Percentiles rank a stretch among this genome's conserved stretches.
These are phyloP conservation scores for Chaetoceros muelleri DNA, from an alignment of 108 stramenopile species.

Conservation along the genomic window DNA sequence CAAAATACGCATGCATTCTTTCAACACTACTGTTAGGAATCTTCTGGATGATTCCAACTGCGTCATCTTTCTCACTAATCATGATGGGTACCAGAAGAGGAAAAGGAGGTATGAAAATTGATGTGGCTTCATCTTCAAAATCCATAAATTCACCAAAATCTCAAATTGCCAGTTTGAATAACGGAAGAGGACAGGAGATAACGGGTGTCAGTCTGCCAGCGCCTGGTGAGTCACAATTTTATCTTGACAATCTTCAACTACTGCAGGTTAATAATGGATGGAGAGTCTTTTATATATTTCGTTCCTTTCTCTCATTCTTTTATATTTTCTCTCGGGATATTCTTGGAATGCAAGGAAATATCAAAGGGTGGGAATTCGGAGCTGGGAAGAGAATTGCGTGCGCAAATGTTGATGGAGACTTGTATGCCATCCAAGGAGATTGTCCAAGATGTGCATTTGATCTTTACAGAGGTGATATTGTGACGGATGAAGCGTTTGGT, in stretches of 20 bases:
- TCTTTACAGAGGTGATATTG: constrained; percentile 59
- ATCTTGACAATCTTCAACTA: neutral
- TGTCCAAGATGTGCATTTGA: constrained; percentile 78
- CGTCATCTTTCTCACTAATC: constrained; percentile 21
- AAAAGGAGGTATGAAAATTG: constrained; percentile 38
- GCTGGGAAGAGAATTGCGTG: constrained; percentile 49
- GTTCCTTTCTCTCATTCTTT: no score
- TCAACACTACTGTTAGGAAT: neutral
- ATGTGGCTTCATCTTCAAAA: neutral
- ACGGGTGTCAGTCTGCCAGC: constrained; percentile 74
- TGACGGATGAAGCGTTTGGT: constrained; percentile 39
- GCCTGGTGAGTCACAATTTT: constrained; percentile 17
- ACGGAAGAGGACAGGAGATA: constrained; percentile 75
- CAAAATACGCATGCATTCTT: neutral
- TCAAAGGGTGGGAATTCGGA: constrained; percentile 83
- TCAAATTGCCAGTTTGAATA: constrained; percentile 22
- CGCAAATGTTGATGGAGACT: constrained; percentile 58
- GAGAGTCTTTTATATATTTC: neutral
- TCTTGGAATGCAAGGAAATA: constrained; percentile 3
- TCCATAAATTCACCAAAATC: constrained; percentile 1
- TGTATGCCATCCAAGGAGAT: constrained; percentile 51
- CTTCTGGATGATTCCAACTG: neutral
- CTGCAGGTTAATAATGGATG: neutral
- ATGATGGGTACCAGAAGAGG: constrained; percentile 51
- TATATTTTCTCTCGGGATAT: no score